Conservation (phyloP, 345 rosid genomes). For the Rhizophora apiculata region DNA sequence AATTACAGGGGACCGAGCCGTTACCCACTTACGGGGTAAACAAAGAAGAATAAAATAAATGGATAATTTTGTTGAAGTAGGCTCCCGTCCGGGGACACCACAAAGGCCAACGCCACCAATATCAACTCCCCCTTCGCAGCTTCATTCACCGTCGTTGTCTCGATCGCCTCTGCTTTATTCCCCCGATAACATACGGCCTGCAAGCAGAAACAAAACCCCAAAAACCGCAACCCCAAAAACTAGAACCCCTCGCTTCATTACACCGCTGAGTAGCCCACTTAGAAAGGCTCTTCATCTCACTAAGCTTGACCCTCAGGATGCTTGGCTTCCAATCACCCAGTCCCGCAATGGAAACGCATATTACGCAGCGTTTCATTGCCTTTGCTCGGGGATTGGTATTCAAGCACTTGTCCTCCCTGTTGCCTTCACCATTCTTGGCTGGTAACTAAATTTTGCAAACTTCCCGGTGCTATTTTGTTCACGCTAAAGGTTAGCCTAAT, state of each 20-base stretch:
- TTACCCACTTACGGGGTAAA: neutral
- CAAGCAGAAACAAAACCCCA: slow-evolving; percentile 30
- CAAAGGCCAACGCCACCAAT: slow-evolving; percentile 40
- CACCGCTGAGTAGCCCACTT: slow-evolving; percentile 57
- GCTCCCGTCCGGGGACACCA: slow-evolving; percentile 39
- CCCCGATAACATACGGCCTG: slow-evolving; percentile 37
- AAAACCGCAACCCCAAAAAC: slow-evolving; percentile 41
- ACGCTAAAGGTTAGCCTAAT: neutral
- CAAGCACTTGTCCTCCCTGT: slow-evolving; percentile 92
- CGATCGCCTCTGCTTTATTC: slow-evolving; percentile 53
- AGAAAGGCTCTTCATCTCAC: slow-evolving; percentile 52
- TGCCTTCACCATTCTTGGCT: slow-evolving; percentile 78
- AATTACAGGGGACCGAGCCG: neutral
- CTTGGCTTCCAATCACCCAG: slow-evolving; percentile 94
- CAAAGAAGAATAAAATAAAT: slow-evolving; percentile 11
- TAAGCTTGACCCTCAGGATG: slow-evolving; percentile 61
- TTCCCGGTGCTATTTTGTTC: neutral
- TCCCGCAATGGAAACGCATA: slow-evolving; percentile 75
- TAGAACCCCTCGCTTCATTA: slow-evolving; percentile 57
- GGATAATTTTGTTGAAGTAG: slow-evolving; percentile 31
- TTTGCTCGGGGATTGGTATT: slow-evolving; percentile 77
- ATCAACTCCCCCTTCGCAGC: slow-evolving; percentile 67
- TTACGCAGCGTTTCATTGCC: slow-evolving; percentile 79
- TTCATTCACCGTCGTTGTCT: slow-evolving; percentile 65
- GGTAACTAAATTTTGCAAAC: slow-evolving; percentile 34